Percentiles rank a stretch among this genome's conserved stretches.
These are phyloP conservation scores for Boletus reticuloceps DNA, from an alignment of 768 basidiomycete genomes.

Conservation along the genomic window DNA sequence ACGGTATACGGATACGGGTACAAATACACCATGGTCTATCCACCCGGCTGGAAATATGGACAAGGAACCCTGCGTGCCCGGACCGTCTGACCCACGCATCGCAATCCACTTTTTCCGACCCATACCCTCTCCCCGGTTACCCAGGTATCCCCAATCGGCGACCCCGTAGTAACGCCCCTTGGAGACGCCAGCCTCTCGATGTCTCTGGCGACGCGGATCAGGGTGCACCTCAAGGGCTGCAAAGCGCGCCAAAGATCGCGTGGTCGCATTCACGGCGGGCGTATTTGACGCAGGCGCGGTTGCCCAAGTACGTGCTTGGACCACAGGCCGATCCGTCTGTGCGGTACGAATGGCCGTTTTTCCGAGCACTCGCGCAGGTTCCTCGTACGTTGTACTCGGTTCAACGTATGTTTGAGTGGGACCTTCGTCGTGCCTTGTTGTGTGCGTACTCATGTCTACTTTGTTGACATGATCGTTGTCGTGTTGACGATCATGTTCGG, in stretches of 20 bases:
- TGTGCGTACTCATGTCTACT: not conserved
- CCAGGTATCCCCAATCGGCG: not conserved
- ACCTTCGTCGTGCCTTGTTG: not conserved
- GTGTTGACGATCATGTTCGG: no score
- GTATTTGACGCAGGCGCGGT: constrained; percentile 11
- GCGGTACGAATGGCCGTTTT: no score
- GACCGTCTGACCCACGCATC: not conserved
- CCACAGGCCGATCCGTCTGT: not conserved
- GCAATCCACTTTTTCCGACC: not conserved
- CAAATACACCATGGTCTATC: constrained; percentile 9
- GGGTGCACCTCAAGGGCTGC: not conserved
- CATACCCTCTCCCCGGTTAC: not conserved
- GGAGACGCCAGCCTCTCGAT: no score
- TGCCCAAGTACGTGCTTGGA: constrained; percentile 8
- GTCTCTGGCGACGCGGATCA: not conserved
- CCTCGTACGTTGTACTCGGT: not conserved
- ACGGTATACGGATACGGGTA: constrained; percentile 1
- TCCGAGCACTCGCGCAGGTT: not conserved
- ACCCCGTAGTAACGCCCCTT: not conserved
- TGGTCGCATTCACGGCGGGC: constrained; percentile 4
- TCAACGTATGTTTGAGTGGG: constrained; percentile 1
- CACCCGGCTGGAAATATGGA: constrained; percentile 2
- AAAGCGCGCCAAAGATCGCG: no score
- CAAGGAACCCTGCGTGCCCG: not conserved
- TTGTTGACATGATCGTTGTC: not conserved